These are phyloP conservation scores for Inga laurina DNA, from an alignment of 306 rosid species.

Conservation along the genomic window DNA sequence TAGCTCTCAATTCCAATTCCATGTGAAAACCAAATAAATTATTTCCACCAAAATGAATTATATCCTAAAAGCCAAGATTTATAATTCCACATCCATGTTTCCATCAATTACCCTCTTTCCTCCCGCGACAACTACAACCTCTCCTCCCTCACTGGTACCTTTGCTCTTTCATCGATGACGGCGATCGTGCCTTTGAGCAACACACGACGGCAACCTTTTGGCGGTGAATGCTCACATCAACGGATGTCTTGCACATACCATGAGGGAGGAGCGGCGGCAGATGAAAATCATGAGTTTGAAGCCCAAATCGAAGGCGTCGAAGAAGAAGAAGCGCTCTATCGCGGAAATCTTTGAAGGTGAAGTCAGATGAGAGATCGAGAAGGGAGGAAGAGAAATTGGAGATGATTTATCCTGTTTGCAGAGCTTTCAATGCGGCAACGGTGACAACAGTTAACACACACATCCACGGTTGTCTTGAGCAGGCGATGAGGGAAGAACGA, in stretches of 20 bases:
- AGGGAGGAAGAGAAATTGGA: constrained; percentile 50
- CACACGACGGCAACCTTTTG: too few species aligned
- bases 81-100: too few species aligned
- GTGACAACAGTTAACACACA: constrained; percentile 70
- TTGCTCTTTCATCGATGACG: too few species aligned
- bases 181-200: too few species aligned
- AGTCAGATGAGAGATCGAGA: constrained; percentile 2
- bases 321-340: constrained; percentile 72
- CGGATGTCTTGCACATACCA: constrained; percentile 56
- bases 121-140: too few species aligned
- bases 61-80: too few species aligned
- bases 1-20: too few species aligned
- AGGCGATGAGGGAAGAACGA: constrained; percentile 48
- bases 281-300: constrained; percentile 41
- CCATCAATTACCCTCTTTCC: too few species aligned
- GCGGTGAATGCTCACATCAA: constrained; percentile 69
- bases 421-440: constrained; percentile 58
- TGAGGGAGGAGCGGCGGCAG: constrained; percentile 45
- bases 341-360: constrained; percentile 70
- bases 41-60: too few species aligned
- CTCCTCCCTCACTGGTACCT: too few species aligned
- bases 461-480: constrained; percentile 62
- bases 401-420: constrained; percentile 76
- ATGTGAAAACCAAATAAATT: too few species aligned
- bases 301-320: constrained; percentile 59